Base-by-base conservation (phyloP, 2,329 filamentous ascomycete species). In the Cercospora sesami region DNA sequence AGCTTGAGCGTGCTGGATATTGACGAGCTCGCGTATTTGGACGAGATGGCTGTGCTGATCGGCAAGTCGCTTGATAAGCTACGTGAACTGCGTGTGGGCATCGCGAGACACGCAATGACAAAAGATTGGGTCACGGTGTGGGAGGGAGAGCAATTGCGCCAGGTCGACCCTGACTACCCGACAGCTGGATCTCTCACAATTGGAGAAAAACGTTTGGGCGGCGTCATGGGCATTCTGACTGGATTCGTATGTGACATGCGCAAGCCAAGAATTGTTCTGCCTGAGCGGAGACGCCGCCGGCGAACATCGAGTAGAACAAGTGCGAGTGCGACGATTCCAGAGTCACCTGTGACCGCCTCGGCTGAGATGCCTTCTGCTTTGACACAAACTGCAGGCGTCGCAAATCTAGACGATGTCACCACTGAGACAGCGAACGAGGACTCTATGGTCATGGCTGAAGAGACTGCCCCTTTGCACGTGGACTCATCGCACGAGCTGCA, bases 21-120 rank as follows among this genome's bases (percentile, higher is more conserved):
- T 68, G 92, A 95, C 74, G 91, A 94, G 76, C 80, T 92, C n/a
- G 86, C 89, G 30, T 95, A 95, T 77, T 80, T 94, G 42, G 91
- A 94, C 75, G 92, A 95, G 79, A 90, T 95, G 86, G 90, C 90
- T 64, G 83, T 92, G 51, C 83, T 95, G 12, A 88, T 95, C 68
- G 89, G 90, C 68, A 86, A 89, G 26, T 94, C 91, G 12, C 83
- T 87, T 67, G 83, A 85, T 69, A 84, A 84, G 51, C 81, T 95
- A 16, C 85, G 86, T 31, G 92, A 94, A 78, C 83, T 96, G 36
- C 85, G 91, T 53, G 85, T 95, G 5, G 91, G 92, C 5, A 87
- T 95, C 65, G 87, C 91, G 5, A 76, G 81, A 5, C 83, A 86
- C 70, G 84, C 84, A 4, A 79, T 82, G 71, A 79, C 80, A 31